phyloP scores from a whole-genome alignment of 1,284 basidiomycete genomes.

The Porodaedalea pini region DNA sequence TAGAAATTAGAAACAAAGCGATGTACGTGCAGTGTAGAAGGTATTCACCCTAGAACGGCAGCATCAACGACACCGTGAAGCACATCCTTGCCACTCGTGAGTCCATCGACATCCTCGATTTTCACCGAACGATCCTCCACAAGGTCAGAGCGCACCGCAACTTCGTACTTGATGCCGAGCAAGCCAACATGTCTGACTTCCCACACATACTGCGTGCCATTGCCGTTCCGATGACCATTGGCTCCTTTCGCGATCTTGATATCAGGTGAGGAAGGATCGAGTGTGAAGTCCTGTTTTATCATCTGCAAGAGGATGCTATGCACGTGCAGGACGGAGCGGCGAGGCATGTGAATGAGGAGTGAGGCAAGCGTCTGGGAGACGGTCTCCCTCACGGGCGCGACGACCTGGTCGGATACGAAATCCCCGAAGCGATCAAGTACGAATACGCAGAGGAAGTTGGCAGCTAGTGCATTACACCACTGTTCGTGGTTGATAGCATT shows the following conservation, averaged over 20 bases:
- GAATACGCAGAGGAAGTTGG: constrained; percentile 86
- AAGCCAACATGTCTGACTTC: constrained; percentile 96
- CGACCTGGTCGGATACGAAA: constrained; percentile 93
- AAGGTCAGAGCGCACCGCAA: constrained; percentile 86
- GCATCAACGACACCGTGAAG: constrained; percentile 81
- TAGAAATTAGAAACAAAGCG: neutral
- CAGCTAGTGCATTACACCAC: constrained; percentile 88
- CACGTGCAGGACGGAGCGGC: constrained; percentile 72
- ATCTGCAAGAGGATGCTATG: constrained; percentile 86
- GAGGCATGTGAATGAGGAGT: constrained; percentile 83
- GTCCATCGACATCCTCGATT: constrained; percentile 26
- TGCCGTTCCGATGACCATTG: constrained; percentile 27
- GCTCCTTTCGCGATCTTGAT: constrained; percentile 27
- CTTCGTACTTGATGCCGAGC: constrained; percentile 96
- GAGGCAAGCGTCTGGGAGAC: constrained; percentile 94
- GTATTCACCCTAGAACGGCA: constrained; percentile 78
- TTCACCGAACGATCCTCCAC: constrained; percentile 44
- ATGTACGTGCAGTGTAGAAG: neutral
- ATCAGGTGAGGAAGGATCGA: constrained; percentile 17
- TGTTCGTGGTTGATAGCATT: constrained; percentile 71
- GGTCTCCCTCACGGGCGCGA: constrained; percentile 96
- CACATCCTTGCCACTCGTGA: constrained; percentile 44
- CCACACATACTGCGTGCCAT: constrained; percentile 78
- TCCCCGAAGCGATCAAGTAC: constrained; percentile 98
- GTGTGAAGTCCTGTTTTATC: constrained; percentile 80